Evolutionary conservation across 2,329 filamentous ascomycete species (phyloP).

Genomic region (Fusarium verticillioides): DNA sequence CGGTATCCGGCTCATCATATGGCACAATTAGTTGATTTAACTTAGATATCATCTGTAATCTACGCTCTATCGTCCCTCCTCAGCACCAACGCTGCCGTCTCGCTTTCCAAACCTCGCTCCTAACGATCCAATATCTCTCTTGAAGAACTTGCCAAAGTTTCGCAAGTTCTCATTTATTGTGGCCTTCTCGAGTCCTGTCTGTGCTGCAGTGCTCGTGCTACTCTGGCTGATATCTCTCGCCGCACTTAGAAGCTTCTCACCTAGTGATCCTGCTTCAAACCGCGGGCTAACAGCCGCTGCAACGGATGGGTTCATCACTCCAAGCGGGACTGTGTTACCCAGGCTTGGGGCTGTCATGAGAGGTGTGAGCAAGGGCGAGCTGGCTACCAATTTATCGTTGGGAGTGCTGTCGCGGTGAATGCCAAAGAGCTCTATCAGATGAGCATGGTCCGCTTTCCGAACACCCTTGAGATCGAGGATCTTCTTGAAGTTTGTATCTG

Average conservation of each 20-base stretch:
- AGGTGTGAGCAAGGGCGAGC: slow-evolving; percentile 76
- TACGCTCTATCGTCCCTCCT: slow-evolving; percentile 39
- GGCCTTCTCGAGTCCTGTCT: slow-evolving; percentile 65
- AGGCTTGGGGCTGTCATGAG: slow-evolving; percentile 63
- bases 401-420: slow-evolving; percentile 81
- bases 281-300: slow-evolving; percentile 58
- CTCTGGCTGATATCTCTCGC: slow-evolving; percentile 83
- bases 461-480: slow-evolving; percentile 96
- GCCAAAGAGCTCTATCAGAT: slow-evolving; percentile 86
- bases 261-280: slow-evolving; percentile 85
- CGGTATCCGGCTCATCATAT: neutral
- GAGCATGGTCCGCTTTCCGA: slow-evolving; percentile 81
- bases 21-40: neutral
- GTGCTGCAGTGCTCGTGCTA: slow-evolving; percentile 48
- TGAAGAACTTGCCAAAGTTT: slow-evolving; percentile 97
- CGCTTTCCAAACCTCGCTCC: slow-evolving; percentile 78
- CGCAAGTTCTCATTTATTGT: slow-evolving; percentile 94
- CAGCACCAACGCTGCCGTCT: slow-evolving; percentile 54
- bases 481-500: slow-evolving; percentile 94
- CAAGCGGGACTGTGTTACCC: slow-evolving; percentile 50
- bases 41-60: neutral
- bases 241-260: slow-evolving; percentile 88
- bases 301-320: slow-evolving; percentile 57
- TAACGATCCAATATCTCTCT: slow-evolving; percentile 82
- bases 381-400: slow-evolving; percentile 76